phyloP scores from a whole-genome alignment of 495 filamentous ascomycete species.

The Penicillium cataractarum region DNA sequence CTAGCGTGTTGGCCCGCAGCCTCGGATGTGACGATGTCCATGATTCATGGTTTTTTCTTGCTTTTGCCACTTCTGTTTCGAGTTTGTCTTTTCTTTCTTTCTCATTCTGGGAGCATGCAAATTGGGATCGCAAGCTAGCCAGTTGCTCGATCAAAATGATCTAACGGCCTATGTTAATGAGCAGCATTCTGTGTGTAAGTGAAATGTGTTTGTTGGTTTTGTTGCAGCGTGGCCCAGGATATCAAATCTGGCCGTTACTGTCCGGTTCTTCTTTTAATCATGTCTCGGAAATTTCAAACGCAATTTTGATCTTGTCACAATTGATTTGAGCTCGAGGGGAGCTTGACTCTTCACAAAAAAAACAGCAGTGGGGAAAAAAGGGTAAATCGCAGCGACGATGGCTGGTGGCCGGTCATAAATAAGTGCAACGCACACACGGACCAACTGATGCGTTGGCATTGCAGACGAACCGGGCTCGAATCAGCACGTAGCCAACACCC shows the following conservation, averaged over 20 bases:
- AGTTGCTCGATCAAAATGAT: conserved; percentile 12
- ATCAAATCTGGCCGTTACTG: background rate
- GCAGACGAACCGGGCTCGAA: conserved; percentile 21
- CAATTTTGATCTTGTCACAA: background rate
- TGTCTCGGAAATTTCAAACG: background rate
- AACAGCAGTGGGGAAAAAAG: background rate
- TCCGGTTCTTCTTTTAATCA: background rate
- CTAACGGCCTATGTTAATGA: conserved; percentile 11
- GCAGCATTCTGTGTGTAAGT: conserved; percentile 5
- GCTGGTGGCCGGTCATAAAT: conserved; percentile 14
- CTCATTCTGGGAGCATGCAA: conserved; percentile 18
- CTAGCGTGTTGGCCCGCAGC: conserved; percentile 30
- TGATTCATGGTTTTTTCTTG: conserved; percentile 15
- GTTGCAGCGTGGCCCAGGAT: background rate
- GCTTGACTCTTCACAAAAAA: background rate
- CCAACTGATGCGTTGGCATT: conserved; percentile 31
- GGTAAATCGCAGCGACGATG: background rate
- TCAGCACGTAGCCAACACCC: conserved; percentile 12
- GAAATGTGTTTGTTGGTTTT: background rate
- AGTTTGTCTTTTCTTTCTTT: background rate
- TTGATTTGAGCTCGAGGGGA: background rate
- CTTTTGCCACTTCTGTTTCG: background rate
- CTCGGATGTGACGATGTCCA: conserved; percentile 29
- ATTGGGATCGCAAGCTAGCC: conserved; percentile 8
- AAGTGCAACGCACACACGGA: conserved; percentile 26